Evolutionary conservation across 2,329 filamentous ascomycete genomes (phyloP).

Genomic region (Cadophora luteo-olivacea): DNA sequence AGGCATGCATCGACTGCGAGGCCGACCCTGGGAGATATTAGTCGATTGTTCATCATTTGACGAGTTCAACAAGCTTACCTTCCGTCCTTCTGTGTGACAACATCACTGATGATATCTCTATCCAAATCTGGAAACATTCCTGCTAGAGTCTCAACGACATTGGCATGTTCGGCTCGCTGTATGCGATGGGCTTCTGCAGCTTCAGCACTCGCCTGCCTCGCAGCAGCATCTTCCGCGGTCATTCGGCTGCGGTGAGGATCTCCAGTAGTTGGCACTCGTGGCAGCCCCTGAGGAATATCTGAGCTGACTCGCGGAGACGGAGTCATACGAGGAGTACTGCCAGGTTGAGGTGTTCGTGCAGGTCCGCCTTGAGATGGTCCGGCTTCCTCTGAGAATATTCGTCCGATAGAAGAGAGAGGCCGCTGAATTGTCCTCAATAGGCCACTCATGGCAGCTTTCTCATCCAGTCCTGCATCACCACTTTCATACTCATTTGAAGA

Average conservation of each 20-base stretch:
- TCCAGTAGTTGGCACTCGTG: constrained; percentile 34
- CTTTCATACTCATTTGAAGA: constrained; percentile 60
- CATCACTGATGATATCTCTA: constrained; percentile 92
- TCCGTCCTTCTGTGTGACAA: constrained; percentile 94
- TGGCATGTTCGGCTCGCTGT: constrained; percentile 82
- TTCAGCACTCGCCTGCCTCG: constrained; percentile 88
- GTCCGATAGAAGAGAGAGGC: constrained; percentile 87
- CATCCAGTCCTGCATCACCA: constrained; percentile 61
- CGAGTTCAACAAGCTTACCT: constrained; percentile 62
- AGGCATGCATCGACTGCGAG: constrained; percentile 87
- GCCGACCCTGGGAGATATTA: constrained; percentile 65
- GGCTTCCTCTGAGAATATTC: constrained; percentile 84
- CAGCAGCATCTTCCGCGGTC: constrained; percentile 85
- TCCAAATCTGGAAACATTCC: constrained; percentile 98
- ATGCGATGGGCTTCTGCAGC: constrained; percentile 85
- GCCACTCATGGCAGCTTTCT: constrained; percentile 82
- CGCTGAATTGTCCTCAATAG: constrained; percentile 89
- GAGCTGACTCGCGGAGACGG: constrained; percentile 40
- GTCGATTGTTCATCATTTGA: constrained; percentile 27
- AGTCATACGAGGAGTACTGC: constrained; percentile 48
- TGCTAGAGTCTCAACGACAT: constrained; percentile 90
- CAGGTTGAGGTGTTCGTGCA: constrained; percentile 53
- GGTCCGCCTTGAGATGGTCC: constrained; percentile 44
- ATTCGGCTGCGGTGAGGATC: constrained; percentile 46
- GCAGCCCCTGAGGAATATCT: constrained; percentile 35